Evolutionary conservation across 805 yeast genomes (phyloP).

Genomic region (Candida easanensis): DNA sequence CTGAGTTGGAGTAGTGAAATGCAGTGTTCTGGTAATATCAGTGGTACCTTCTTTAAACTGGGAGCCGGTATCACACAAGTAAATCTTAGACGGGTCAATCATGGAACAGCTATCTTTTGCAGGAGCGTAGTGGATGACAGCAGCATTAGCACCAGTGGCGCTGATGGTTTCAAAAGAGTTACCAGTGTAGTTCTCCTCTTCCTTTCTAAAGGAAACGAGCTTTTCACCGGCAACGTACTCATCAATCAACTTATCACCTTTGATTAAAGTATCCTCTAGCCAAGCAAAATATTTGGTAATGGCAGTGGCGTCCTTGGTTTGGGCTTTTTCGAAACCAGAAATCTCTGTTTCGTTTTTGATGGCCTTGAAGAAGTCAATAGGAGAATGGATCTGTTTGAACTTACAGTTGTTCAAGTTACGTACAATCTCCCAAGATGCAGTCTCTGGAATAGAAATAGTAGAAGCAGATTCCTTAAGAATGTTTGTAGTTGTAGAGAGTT

Average conservation of each 20-base stretch:
- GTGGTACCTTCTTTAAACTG: conserved; percentile 95
- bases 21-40: conserved; percentile 87
- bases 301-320: conserved; percentile 80
- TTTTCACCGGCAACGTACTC: conserved; percentile 68
- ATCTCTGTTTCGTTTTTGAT: conserved; percentile 74
- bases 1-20: conserved; percentile 53
- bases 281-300: conserved; percentile 75
- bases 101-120: conserved; percentile 51
- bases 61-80: conserved; percentile 85
- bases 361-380: conserved; percentile 66
- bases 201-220: conserved; percentile 50
- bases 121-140: conserved; percentile 76
- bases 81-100: conserved; percentile 66
- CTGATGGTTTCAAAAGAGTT: conserved; percentile 76
- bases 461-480: conserved; percentile 21
- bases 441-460: conserved; percentile 50
- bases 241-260: conserved; percentile 42
- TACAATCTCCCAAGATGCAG: conserved; percentile 67
- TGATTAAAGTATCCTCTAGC: conserved; percentile 61
- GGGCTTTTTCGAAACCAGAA: conserved; percentile 70
- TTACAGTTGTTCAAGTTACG: conserved; percentile 43
- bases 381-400: conserved; percentile 47
- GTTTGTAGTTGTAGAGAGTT: conserved; percentile 34
- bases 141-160: conserved; percentile 72
- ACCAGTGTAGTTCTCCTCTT: conserved; percentile 57